Percentiles rank a stretch among this genome's conserved stretches.
phyloP scores from a whole-genome alignment of 2,329 filamentous ascomycete species.

The Aspergillus pseudonomiae region DNA sequence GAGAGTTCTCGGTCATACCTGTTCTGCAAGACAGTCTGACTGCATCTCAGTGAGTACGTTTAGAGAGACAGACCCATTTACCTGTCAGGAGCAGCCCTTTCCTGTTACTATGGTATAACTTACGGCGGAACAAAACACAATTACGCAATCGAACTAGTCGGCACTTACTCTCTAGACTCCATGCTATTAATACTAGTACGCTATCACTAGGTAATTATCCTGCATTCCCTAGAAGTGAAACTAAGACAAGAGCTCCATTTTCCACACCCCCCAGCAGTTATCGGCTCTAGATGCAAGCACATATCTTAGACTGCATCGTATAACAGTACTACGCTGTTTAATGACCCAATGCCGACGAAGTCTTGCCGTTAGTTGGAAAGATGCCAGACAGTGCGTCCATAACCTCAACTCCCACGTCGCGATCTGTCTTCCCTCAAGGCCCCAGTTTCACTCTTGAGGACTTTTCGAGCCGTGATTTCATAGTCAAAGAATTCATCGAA shows the following conservation, averaged over 20 bases:
- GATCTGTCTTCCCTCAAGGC: slow-evolving; percentile 74
- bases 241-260: background rate
- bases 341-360: slow-evolving; percentile 6
- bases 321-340: background rate
- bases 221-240: background rate
- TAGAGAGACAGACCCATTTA: background rate
- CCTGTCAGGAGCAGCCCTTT: background rate
- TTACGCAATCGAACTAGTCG: background rate
- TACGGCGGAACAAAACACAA: background rate
- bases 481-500: slow-evolving; percentile 97
- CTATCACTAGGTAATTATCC: background rate
- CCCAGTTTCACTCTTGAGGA: slow-evolving; percentile 86
- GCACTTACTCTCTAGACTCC: background rate
- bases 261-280: background rate
- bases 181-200: background rate
- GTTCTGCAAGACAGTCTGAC: background rate
- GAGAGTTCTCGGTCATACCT: background rate
- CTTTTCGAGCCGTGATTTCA: slow-evolving; percentile 89
- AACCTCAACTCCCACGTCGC: slow-evolving; percentile 52
- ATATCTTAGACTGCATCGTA: background rate
- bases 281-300: background rate
- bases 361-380: slow-evolving; percentile 24
- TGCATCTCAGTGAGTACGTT: background rate
- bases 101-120: background rate
- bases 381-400: slow-evolving; percentile 45